Evolutionary conservation across 2,329 filamentous ascomycete genomes (phyloP).

Genomic region (Colletotrichum sp.): DNA sequence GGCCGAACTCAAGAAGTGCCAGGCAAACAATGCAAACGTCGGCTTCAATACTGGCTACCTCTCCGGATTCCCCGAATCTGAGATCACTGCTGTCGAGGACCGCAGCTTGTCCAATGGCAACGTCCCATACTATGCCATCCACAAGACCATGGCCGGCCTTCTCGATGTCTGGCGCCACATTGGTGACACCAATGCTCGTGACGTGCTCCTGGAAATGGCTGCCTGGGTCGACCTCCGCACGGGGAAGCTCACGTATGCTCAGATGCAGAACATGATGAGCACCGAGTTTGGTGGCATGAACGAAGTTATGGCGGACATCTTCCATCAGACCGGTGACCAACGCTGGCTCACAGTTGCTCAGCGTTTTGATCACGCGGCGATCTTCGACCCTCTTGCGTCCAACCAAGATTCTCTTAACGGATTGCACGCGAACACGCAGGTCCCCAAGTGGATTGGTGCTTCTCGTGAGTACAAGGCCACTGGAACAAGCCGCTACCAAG

Average conservation of each 20-base stretch:
- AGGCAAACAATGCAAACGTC: slow-evolving; percentile 51
- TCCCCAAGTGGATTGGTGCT: slow-evolving; percentile 60
- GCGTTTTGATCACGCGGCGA: slow-evolving; percentile 53
- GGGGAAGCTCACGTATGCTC: slow-evolving; percentile 38
- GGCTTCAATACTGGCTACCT: slow-evolving; percentile 52
- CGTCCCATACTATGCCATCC: slow-evolving; percentile 59
- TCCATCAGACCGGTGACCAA: slow-evolving; percentile 48
- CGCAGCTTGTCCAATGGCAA: slow-evolving; percentile 52
- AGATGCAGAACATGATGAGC: slow-evolving; percentile 53
- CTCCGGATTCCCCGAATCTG: slow-evolving; percentile 57
- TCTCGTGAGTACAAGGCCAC: slow-evolving; percentile 53
- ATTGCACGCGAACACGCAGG: slow-evolving; percentile 57
- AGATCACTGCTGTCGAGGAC: slow-evolving; percentile 48
- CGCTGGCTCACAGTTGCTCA: slow-evolving; percentile 51
- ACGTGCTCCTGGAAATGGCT: slow-evolving; percentile 48
- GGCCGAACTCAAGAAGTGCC: slow-evolving; percentile 53
- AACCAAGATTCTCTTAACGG: slow-evolving; percentile 51
- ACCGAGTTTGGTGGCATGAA: slow-evolving; percentile 62
- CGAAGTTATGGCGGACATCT: slow-evolving; percentile 53
- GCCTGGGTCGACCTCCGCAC: slow-evolving; percentile 56
- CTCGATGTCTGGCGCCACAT: slow-evolving; percentile 54
- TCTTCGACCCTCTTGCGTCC: slow-evolving; percentile 51
- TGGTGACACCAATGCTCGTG: slow-evolving; percentile 44
- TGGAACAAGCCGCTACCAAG: slow-evolving; percentile 45
- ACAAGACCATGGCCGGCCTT: slow-evolving; percentile 57